phyloP scores from a whole-genome alignment of 2,329 filamentous ascomycete species.

The Akanthomyces muscarius region DNA sequence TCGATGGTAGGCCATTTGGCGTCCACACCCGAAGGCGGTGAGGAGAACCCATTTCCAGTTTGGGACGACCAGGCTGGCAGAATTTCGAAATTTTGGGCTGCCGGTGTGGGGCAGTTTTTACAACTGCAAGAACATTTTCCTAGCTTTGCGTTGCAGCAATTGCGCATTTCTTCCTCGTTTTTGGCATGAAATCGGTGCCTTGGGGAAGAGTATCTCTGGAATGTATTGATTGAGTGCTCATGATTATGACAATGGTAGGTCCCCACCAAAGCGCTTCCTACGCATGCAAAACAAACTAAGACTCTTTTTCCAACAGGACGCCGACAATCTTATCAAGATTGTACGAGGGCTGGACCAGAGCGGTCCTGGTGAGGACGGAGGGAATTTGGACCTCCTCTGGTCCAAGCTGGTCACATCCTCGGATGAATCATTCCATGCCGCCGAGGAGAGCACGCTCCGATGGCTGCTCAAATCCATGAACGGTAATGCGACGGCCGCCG shows the following conservation, averaged over 20 bases:
- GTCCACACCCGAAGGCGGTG: constrained; percentile 43
- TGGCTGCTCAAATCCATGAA: constrained; percentile 62
- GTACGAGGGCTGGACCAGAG: constrained; percentile 54
- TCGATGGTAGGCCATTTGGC: constrained; percentile 34
- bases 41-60: constrained; percentile 23
- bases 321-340: constrained; percentile 45
- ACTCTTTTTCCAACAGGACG: constrained; percentile 24
- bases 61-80: constrained; percentile 36
- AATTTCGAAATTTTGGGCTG: constrained; percentile 42
- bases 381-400: constrained; percentile 50
- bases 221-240: neutral
- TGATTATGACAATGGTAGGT: constrained; percentile 5
- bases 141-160: neutral
- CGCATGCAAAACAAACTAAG: neutral
- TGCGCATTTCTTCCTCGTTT: neutral
- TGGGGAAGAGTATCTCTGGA: neutral
- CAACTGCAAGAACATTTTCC: constrained; percentile 11
- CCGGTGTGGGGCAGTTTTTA: constrained; percentile 11
- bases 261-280: neutral
- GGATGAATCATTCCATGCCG: constrained; percentile 44
- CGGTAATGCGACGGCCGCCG: constrained; percentile 41
- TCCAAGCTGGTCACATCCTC: constrained; percentile 40
- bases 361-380: constrained; percentile 39
- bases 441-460: constrained; percentile 56
- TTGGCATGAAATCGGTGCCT: neutral